phyloP scores from a whole-genome alignment of 139 green algal genomes.

The Coccomyxa sp. region DNA sequence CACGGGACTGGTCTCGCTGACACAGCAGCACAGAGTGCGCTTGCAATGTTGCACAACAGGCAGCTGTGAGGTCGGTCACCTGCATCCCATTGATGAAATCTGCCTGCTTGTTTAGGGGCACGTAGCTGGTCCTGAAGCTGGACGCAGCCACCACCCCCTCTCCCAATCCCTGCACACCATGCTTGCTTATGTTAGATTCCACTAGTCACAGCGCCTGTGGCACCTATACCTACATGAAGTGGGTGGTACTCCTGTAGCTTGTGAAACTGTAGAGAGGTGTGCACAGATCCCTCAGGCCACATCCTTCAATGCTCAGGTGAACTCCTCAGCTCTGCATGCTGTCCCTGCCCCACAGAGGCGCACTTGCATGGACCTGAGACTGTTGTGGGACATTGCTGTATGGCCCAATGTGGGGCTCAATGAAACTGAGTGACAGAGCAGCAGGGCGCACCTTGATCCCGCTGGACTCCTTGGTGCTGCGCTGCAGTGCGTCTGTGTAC shows the following conservation, averaged over 20 bases:
- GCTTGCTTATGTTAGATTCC: no score
- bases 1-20: no score
- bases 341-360: no score
- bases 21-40: no score
- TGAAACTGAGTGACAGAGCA: conserved; percentile 1
- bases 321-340: background rate
- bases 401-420: background rate
- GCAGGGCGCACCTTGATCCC: conserved; percentile 9
- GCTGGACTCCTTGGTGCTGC: background rate
- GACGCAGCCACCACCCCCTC: conserved; percentile 54
- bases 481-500: conserved; percentile 65
- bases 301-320: background rate
- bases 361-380: background rate
- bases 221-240: no score
- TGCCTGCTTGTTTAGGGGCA: conserved; percentile 63
- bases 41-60: background rate
- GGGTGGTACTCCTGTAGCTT: no score
- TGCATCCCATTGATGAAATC: conserved; percentile 81
- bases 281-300: conserved; percentile 17
- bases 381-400: background rate
- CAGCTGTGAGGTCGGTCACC: conserved; percentile 3
- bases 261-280: no score
- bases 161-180: conserved; percentile 37
- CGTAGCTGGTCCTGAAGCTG: conserved; percentile 81
- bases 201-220: no score